These are phyloP conservation scores for Hibiscus tridactylites DNA, from an alignment of 345 rosid species.

Conservation along the genomic window DNA sequence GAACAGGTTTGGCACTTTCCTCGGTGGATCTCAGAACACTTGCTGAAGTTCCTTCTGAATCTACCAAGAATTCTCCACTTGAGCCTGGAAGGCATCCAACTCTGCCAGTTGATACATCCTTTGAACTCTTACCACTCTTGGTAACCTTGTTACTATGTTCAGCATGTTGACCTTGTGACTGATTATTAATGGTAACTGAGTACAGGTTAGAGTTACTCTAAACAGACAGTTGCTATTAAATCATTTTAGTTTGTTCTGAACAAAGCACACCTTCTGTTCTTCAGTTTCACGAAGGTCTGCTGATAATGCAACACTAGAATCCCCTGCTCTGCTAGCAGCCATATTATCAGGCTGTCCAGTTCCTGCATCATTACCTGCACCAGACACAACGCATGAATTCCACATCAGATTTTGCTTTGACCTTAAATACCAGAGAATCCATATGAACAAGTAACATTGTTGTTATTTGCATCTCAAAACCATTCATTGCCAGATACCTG, in stretches of 20 bases:
- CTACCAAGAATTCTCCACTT: conserved; percentile 23
- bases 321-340: conserved; percentile 26
- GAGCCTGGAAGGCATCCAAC: conserved; percentile 23
- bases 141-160: conserved; percentile 15
- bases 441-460: conserved; percentile 4
- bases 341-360: conserved; percentile 25
- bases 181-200: conserved; percentile 12
- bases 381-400: conserved; percentile 19
- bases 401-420: conserved; percentile 18
- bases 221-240: background rate
- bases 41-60: conserved; percentile 30
- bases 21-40: conserved; percentile 31
- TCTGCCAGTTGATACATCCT: conserved; percentile 26
- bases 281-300: conserved; percentile 20
- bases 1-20: conserved; percentile 35
- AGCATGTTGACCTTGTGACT: conserved; percentile 26
- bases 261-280: conserved; percentile 37
- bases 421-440: conserved; percentile 17
- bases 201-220: conserved; percentile 3
- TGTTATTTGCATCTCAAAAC: background rate
- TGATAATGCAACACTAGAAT: conserved; percentile 18
- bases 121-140: conserved; percentile 22
- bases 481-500: conserved; percentile 33
- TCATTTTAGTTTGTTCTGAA: background rate
- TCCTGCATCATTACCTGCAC: conserved; percentile 1